Base-by-base conservation (phyloP, 2,329 filamentous ascomycete species). In the Fusarium newnesense region DNA sequence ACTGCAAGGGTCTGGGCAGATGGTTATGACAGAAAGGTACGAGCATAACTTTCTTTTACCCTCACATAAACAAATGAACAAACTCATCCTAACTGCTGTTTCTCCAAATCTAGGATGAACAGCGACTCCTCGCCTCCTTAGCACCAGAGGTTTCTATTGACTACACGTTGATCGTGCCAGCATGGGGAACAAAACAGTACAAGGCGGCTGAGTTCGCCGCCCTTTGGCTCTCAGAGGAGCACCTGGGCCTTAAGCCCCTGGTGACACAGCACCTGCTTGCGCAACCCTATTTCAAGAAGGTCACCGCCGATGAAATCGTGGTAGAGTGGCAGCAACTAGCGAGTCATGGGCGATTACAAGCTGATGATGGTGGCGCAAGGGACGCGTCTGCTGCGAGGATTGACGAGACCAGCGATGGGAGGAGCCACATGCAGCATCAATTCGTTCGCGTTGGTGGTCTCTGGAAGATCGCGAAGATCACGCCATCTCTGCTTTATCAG, bases 281-380 rank as follows among this genome's bases (percentile, higher is more conserved):
- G 13, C 32, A 53, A 13, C 50, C 50, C 16, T 53, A 53, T 37
- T 53, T 53, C 50, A 53, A 53, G 34, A 53, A 37, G 5, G 50
- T 53, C 7, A n/a, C 24, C 1, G 18, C 24, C 7, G 50, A 53
- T 21, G 50, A 53, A 6, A 53, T 53, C 21, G 24, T 28, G 13
- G n/a, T 53, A 1, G 34, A 53, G 2, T 53, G 50, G 50, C 50
- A 53, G 13, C 50, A 53, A n/a, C 7, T 53, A 5, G 50, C 50
- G 7, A 53, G 50, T n/a, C 50, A 53, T 2, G 50, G 50, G 24
- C 24, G 50, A 1, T 4, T 53, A 2, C 18, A 21, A 16, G 3
- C 7, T 7, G 13, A 37, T 4, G 18, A 1, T 9, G 34, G 1
- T 1, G 13, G 18, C 3, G 50, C n/a, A 0, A 53, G 50, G 24